Evolutionary conservation across 164 flowering plant genomes (phyloP).

Genomic region (Cinnamomum micranthum): DNA sequence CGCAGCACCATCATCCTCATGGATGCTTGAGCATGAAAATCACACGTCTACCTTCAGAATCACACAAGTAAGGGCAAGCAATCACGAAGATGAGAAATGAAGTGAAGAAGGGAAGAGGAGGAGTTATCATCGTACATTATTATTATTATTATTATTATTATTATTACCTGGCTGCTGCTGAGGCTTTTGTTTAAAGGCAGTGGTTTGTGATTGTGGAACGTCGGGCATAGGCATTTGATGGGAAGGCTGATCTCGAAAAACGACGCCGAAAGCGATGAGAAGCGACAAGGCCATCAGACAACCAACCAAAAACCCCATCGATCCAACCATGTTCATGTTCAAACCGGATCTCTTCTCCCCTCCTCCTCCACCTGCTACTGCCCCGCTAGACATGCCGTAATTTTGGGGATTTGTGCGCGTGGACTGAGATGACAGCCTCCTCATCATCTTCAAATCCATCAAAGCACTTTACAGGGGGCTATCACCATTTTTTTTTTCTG

Average conservation of each 20-base stretch:
- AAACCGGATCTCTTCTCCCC: slow-evolving; percentile 33
- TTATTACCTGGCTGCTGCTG: too few relatives aligned
- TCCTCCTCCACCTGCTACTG: background rate
- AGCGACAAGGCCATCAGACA: slow-evolving; percentile 43
- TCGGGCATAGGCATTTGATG: slow-evolving; percentile 16
- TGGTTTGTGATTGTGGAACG: too few relatives aligned
- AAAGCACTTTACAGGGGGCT: slow-evolving; percentile 18
- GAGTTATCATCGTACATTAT: too few relatives aligned
- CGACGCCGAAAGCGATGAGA: slow-evolving; percentile 36
- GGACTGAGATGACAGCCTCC: slow-evolving; percentile 10
- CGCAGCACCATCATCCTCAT: background rate
- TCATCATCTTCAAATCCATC: slow-evolving; percentile 40
- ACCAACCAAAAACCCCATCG: slow-evolving; percentile 37
- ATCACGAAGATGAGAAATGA: too few relatives aligned
- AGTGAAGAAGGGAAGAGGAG: too few relatives aligned
- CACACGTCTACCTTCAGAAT: background rate
- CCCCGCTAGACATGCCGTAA: slow-evolving; percentile 1
- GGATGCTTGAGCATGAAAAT: background rate
- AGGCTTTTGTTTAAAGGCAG: too few relatives aligned
- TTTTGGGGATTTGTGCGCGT: slow-evolving; percentile 25
- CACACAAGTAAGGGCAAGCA: too few relatives aligned
- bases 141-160: too few relatives aligned
- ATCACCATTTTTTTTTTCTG: slow-evolving; percentile 1
- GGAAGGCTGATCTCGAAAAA: slow-evolving; percentile 34
- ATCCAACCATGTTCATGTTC: slow-evolving; percentile 23